phyloP scores from a whole-genome alignment of 306 rosid species.

The Mimosa pudica region DNA sequence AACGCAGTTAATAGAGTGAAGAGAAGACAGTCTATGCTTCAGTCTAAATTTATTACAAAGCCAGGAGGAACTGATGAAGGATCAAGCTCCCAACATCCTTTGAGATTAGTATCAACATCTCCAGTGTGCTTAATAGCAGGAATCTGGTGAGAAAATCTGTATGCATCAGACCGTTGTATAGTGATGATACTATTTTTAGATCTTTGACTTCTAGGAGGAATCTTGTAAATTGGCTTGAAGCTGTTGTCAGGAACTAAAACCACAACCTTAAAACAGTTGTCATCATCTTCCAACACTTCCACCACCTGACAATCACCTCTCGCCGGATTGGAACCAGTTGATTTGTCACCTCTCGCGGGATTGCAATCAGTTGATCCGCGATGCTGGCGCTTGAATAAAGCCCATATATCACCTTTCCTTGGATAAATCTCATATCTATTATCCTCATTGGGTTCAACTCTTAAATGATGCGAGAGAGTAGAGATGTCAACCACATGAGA shows the following conservation, averaged over 20 bases:
- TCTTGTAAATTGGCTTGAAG: slow-evolving; percentile 47
- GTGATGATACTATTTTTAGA: slow-evolving; percentile 49
- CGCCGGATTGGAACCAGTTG: slow-evolving; percentile 29
- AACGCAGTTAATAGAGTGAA: neutral
- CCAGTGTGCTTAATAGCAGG: slow-evolving; percentile 52
- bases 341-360: slow-evolving; percentile 32
- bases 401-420: slow-evolving; percentile 74
- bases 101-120: slow-evolving; percentile 41
- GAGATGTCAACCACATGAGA: slow-evolving; percentile 32
- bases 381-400: slow-evolving; percentile 49
- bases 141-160: slow-evolving; percentile 66
- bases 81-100: slow-evolving; percentile 77
- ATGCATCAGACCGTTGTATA: slow-evolving; percentile 37
- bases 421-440: slow-evolving; percentile 55
- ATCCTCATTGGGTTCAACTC: slow-evolving; percentile 25
- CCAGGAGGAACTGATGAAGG: slow-evolving; percentile 47
- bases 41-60: slow-evolving; percentile 30
- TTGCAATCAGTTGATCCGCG: slow-evolving; percentile 32
- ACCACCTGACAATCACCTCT: slow-evolving; percentile 55
- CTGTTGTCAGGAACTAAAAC: slow-evolving; percentile 38
- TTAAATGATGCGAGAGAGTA: slow-evolving; percentile 54
- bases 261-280: slow-evolving; percentile 39
- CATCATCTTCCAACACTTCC: slow-evolving; percentile 55
- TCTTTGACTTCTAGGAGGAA: slow-evolving; percentile 54
- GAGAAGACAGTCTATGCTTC: slow-evolving; percentile 28